Conservation (phyloP, 1,284 basidiomycete genomes). For the Mycosarcoma mackinlayi region DNA sequence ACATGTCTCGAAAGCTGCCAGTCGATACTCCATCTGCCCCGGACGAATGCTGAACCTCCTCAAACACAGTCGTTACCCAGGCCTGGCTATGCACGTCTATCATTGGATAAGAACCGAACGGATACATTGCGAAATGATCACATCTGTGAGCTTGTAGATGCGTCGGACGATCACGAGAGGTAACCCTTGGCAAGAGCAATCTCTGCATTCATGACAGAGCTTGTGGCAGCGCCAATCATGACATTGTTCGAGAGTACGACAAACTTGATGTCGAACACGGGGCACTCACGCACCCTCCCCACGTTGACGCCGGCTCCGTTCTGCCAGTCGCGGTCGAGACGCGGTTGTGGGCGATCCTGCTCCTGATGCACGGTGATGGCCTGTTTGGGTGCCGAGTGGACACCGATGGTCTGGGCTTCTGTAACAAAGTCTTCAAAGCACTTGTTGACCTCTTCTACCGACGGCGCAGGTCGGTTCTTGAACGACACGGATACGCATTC, state of each 20-base stretch:
- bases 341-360: slow-evolving; percentile 90
- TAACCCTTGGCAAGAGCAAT: slow-evolving; percentile 84
- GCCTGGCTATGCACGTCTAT: too few species aligned
- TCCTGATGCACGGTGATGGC: slow-evolving; percentile 94
- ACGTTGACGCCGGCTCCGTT: slow-evolving; percentile 92
- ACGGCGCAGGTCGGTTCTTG: slow-evolving; percentile 81
- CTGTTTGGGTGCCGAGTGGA: slow-evolving; percentile 85
- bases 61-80: too few species aligned
- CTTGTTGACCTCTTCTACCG: slow-evolving; percentile 85
- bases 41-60: too few species aligned
- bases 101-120: too few species aligned
- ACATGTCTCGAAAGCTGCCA: too few species aligned
- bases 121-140: too few species aligned
- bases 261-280: slow-evolving; percentile 85
- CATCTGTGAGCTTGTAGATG: too few species aligned
- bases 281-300: slow-evolving; percentile 88
- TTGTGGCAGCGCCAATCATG: slow-evolving; percentile 94
- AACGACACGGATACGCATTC: slow-evolving; percentile 90
- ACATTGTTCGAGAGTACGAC: slow-evolving; percentile 95
- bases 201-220: slow-evolving; percentile 97
- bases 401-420: slow-evolving; percentile 81
- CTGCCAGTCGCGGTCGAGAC: slow-evolving; percentile 90
- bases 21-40: too few species aligned
- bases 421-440: slow-evolving; percentile 81
- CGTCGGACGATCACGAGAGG: slow-evolving; percentile 27